A percentile compares a stretch with the other conserved stretches of the same genome.
Conservation (phyloP, 768 basidiomycete genomes). For the Tulasnella sp. region DNA sequence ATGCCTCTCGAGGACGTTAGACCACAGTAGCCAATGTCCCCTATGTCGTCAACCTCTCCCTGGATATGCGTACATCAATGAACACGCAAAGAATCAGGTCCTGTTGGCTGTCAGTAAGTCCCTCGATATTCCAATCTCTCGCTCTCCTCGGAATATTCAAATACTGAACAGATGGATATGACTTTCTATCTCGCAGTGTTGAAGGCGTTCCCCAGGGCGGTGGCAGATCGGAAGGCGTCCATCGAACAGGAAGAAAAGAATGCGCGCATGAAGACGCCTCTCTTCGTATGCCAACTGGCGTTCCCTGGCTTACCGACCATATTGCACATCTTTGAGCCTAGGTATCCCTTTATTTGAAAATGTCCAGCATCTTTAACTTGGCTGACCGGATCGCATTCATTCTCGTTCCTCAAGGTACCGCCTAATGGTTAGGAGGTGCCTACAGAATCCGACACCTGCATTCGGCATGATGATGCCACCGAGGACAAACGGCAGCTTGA, state of each 20-base stretch:
- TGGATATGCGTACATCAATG: slow-evolving; percentile 64
- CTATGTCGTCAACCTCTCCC: slow-evolving; percentile 76
- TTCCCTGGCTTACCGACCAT: slow-evolving; percentile 88
- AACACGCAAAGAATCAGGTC: slow-evolving; percentile 63
- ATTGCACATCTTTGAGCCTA: slow-evolving; percentile 89
- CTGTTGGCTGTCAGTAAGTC: slow-evolving; percentile 2
- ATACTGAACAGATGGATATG: too few relatives aligned
- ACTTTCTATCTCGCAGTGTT: slow-evolving; percentile 37
- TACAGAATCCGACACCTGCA: slow-evolving; percentile 60
- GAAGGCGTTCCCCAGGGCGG: slow-evolving; percentile 54
- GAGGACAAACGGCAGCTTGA: slow-evolving; percentile 33
- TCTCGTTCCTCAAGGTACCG: slow-evolving; percentile 49
- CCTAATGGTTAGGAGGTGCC: slow-evolving; percentile 92
- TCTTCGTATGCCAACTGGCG: slow-evolving; percentile 80
- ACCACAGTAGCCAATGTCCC: slow-evolving; percentile 75
- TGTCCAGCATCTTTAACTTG: slow-evolving; percentile 1
- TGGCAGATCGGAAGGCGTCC: slow-evolving; percentile 51
- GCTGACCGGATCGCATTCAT: neutral
- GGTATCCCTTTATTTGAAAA: slow-evolving; percentile 30
- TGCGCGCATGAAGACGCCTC: slow-evolving; percentile 72
- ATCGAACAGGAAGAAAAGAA: slow-evolving; percentile 70
- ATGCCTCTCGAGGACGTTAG: slow-evolving; percentile 83
- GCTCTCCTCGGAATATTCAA: slow-evolving; percentile 10
- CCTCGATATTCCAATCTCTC: slow-evolving; percentile 55
- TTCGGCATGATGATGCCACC: slow-evolving; percentile 92